Percentiles rank a stretch among this genome's conserved stretches.
Conservation (phyloP, 1,284 basidiomycete species). For the Porodaedalea pini region DNA sequence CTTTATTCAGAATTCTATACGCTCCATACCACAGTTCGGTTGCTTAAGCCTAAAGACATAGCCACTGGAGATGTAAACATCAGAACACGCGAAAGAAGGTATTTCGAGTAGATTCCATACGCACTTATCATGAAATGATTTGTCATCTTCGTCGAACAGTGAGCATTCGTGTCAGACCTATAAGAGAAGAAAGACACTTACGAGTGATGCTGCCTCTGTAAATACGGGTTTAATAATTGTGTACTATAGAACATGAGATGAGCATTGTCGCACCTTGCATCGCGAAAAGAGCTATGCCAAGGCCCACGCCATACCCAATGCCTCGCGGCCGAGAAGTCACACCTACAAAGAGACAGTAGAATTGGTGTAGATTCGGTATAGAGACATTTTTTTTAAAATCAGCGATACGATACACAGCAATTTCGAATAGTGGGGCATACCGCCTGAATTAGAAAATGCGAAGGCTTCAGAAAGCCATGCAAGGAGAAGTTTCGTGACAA, state of each 20-base stretch:
- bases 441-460: slow-evolving; percentile 3
- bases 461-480: slow-evolving; percentile 59
- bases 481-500: slow-evolving; percentile 61
- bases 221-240: background rate
- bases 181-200: background rate
- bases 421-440: too few relatives aligned
- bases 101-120: slow-evolving; percentile 22
- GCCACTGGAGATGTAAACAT: slow-evolving; percentile 35
- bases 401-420: too few relatives aligned
- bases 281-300: slow-evolving; percentile 57
- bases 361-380: background rate
- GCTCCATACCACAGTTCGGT: slow-evolving; percentile 46
- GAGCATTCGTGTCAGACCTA: background rate
- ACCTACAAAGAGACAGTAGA: slow-evolving; percentile 15
- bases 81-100: slow-evolving; percentile 6
- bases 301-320: slow-evolving; percentile 58
- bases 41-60: slow-evolving; percentile 48
- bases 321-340: slow-evolving; percentile 38
- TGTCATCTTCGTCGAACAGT: slow-evolving; percentile 38
- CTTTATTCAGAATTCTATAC: too few relatives aligned
- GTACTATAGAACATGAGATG: background rate
- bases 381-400: too few relatives aligned
- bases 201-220: slow-evolving; percentile 9
- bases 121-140: slow-evolving; percentile 51
- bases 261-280: slow-evolving; percentile 53